A percentile compares a stretch with the other conserved stretches of the same genome.
Conservation (phyloP, 257 asterid species). For the Henckelia pumila region DNA sequence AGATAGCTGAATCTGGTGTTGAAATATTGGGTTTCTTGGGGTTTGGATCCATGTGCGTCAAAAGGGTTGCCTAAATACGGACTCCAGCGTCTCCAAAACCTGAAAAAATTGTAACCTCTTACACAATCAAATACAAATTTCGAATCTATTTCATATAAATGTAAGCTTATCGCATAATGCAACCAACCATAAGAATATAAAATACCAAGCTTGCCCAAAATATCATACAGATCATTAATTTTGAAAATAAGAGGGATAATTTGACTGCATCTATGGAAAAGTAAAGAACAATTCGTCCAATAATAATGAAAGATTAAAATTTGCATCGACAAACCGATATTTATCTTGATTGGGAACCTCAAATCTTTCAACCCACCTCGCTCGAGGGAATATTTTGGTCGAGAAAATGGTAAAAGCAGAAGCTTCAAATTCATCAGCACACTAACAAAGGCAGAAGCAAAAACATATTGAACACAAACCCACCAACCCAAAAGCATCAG, state of each 20-base stretch:
- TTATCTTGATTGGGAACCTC: neutral
- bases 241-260: neutral
- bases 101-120: constrained; percentile 13
- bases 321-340: neutral
- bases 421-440: constrained; percentile 20
- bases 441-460: neutral
- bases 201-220: neutral
- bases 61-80: neutral
- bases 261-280: neutral
- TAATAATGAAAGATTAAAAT: constrained; percentile 8
- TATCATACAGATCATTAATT: neutral
- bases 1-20: constrained; percentile 13
- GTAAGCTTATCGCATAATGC: constrained; percentile 11
- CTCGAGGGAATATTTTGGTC: neutral
- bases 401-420: constrained; percentile 7
- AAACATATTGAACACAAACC: constrained; percentile 14
- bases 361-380: neutral
- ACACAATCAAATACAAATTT: neutral
- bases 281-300: neutral
- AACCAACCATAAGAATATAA: neutral
- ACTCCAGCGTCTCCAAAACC: neutral
- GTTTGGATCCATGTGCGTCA: constrained; percentile 36
- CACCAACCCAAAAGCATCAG: neutral
- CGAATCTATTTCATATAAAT: neutral
- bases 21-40: constrained; percentile 34